Evolutionary conservation across 129 eudicot species (phyloP).

Genomic region (Ambrosia trifida): DNA sequence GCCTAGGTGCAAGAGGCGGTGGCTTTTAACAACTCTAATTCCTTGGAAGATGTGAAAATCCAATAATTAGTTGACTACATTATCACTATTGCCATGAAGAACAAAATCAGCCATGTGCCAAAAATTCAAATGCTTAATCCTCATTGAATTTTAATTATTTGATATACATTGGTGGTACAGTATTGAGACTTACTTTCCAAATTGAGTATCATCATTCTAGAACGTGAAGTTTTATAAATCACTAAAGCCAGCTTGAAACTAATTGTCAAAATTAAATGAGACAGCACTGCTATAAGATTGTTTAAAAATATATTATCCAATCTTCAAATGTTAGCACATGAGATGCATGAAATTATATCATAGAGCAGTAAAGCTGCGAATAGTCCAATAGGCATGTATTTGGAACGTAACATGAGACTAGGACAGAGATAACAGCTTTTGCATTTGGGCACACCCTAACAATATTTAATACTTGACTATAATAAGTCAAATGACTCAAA

Average conservation of each 20-base stretch:
- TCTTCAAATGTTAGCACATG: conserved; percentile 2
- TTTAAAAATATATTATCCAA: conserved; percentile 1
- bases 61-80: neutral
- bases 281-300: conserved; percentile 16
- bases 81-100: conserved; percentile 12
- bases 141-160: neutral
- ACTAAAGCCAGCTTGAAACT: conserved; percentile 8
- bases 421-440: neutral
- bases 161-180: conserved; percentile 6
- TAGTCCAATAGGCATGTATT: conserved; percentile 12
- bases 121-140: neutral
- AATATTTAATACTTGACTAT: conserved; percentile 4
- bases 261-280: neutral
- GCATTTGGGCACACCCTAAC: conserved; percentile 1
- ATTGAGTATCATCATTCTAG: conserved; percentile 8
- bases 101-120: neutral
- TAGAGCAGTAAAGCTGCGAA: neutral
- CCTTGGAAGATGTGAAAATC: neutral
- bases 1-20: too few species aligned
- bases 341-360: conserved; percentile 2
- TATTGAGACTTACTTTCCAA: neutral
- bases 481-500: conserved; percentile 20
- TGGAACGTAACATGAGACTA: neutral
- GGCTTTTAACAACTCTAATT: neutral
- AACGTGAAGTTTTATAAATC: neutral